These are phyloP conservation scores for Salix viminalis DNA, from an alignment of 345 rosid species.

Conservation along the genomic window DNA sequence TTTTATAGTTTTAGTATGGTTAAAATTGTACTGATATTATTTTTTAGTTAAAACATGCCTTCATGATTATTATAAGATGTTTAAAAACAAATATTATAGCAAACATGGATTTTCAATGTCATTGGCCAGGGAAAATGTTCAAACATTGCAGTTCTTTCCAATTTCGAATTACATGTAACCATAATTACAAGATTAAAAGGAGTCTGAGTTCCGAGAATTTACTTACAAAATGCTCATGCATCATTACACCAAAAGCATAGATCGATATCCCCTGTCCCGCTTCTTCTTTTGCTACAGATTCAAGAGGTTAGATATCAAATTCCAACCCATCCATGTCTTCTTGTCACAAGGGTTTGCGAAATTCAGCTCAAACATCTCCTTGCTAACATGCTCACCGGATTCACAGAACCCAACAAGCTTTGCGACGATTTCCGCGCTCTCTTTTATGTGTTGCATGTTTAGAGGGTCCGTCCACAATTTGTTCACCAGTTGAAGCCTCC, in stretches of 20 bases:
- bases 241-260: too few relatives aligned
- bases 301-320: conserved; percentile 68
- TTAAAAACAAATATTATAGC: too few relatives aligned
- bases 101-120: too few relatives aligned
- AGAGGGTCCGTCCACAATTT: conserved; percentile 86
- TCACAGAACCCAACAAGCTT: conserved; percentile 90
- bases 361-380: conserved; percentile 88
- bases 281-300: conserved; percentile 33
- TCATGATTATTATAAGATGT: too few relatives aligned
- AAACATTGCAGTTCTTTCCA: neutral
- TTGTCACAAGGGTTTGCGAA: conserved; percentile 70
- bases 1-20: too few relatives aligned
- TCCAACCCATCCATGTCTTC: conserved; percentile 97
- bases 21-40: too few relatives aligned
- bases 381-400: conserved; percentile 61
- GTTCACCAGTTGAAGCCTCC: conserved; percentile 79
- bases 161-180: neutral
- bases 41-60: too few relatives aligned
- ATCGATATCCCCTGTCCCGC: too few relatives aligned
- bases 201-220: neutral
- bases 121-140: neutral
- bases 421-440: conserved; percentile 77
- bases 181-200: neutral
- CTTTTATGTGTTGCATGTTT: conserved; percentile 59
- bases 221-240: neutral